Evolutionary conservation across 345 rosid species (phyloP).

Genomic region (Brassica juncea): DNA sequence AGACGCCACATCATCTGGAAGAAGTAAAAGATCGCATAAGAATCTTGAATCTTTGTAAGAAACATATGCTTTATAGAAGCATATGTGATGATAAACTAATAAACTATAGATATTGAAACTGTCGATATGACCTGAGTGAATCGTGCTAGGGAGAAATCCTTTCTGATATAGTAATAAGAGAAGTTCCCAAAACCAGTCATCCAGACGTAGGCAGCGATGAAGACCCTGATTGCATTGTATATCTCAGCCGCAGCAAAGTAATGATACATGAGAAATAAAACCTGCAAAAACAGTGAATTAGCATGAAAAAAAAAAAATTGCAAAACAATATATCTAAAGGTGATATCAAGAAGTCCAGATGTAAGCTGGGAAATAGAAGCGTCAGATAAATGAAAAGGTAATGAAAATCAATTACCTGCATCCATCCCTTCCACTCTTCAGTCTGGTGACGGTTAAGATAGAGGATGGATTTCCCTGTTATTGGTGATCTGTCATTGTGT

Average conservation of each 20-base stretch:
- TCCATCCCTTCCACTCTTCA: conserved; percentile 99
- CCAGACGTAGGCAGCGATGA: conserved; percentile 99
- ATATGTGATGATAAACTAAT: conserved; percentile 21
- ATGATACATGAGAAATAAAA: conserved; percentile 91
- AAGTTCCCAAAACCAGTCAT: conserved; percentile 99
- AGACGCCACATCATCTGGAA: conserved; percentile 99
- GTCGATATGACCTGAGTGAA: conserved; percentile 74
- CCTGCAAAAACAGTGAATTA: conserved; percentile 48
- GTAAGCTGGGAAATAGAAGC: neutral
- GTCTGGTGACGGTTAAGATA: conserved; percentile 95
- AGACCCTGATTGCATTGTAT: conserved; percentile 89
- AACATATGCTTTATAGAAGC: neutral
- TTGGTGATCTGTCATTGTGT: conserved; percentile 73
- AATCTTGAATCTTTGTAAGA: conserved; percentile 16
- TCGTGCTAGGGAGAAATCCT: conserved; percentile 92
- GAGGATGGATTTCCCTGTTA: conserved; percentile 68
- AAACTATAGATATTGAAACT: conserved; percentile 1
- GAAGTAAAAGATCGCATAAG: conserved; percentile 31
- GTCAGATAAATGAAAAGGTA: neutral
- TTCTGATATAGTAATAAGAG: conserved; percentile 92
- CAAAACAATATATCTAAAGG: neutral
- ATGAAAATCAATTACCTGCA: conserved; percentile 69
- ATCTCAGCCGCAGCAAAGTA: conserved; percentile 96
- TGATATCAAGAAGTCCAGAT: neutral
- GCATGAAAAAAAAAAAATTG: neutral